Evolutionary conservation across 2,329 filamentous ascomycete genomes (phyloP), one percentile per base, ranked within the genome.

Genomic region (Talaromyces piceae): DNA sequence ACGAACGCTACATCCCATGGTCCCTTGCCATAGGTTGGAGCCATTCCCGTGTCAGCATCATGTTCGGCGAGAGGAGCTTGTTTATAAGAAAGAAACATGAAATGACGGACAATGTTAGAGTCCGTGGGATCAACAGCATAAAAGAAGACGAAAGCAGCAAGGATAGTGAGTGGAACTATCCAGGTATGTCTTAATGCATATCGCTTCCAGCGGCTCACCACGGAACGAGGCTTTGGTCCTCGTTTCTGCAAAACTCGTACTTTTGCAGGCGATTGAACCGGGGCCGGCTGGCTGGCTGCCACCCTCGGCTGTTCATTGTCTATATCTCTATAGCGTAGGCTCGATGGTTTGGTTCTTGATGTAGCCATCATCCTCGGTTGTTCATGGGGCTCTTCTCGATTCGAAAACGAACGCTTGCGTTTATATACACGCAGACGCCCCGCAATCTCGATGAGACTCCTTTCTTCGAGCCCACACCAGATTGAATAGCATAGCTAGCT

Each of bases 1-100:
- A 49, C 47, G 20, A 53, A 53, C 11, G 46, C 41, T 4, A 53
- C 41, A n/a, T 53, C 51, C 51, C 51, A 49, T 25, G 25, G 26
- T 23, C 51, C 51, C 26, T 53, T 53, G 13, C 51, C 51, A 23
- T 53, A 53, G 20, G 49, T 30, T 22, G 39, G 8, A 7, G 39
- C 20, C 20, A 8, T 13, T 20, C 3, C n/a, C 3, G n/a, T 8
- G 4, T 3, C 16, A 1, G 41, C 37, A 3, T 5, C 16, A 0
- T 22, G 13, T 3, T n/a, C 20, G 39, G 25, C 20, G 18, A 13
- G 23, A 6, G 7, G 16, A 3, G 25, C 27, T 9, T 43, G 27
- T 50, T 37, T 9, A 25, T 50, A 50, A 7, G 47, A 50, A 12
- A 50, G 47, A 22, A 44, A 50, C 20, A 50, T 20, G 33, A 50